A percentile compares a stretch with the other conserved stretches of the same genome.
Conservation (phyloP, 2,329 filamentous ascomycete species). For the Talaromyces sp. region DNA sequence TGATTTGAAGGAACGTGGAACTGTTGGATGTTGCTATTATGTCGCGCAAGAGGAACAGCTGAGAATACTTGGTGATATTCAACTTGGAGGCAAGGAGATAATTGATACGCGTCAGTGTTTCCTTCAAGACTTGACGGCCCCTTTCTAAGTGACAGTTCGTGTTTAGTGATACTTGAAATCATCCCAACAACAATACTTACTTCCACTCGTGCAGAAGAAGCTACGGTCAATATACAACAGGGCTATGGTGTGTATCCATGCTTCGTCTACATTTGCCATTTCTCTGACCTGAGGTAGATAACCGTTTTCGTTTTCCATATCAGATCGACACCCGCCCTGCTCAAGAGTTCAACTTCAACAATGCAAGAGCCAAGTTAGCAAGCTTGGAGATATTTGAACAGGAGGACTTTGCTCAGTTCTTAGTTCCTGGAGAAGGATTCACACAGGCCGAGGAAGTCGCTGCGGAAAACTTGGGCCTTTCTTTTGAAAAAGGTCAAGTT, state of each 20-base stretch:
- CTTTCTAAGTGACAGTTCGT: slow-evolving; percentile 15
- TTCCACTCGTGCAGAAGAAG: slow-evolving; percentile 51
- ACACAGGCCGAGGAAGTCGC: slow-evolving; percentile 33
- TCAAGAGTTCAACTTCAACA: slow-evolving; percentile 65
- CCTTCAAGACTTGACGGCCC: slow-evolving; percentile 14
- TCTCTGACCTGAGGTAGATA: slow-evolving; percentile 26
- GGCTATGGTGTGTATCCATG: slow-evolving; percentile 19
- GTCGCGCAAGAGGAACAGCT: slow-evolving; percentile 63
- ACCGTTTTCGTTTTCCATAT: slow-evolving; percentile 52
- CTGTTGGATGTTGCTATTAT: slow-evolving; percentile 81
- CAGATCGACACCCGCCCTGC: slow-evolving; percentile 63
- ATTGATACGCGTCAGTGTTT: slow-evolving; percentile 50
- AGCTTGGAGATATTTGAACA: slow-evolving; percentile 51
- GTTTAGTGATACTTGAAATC: slow-evolving; percentile 52
- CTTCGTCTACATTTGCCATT: neutral
- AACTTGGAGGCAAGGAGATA: slow-evolving; percentile 61
- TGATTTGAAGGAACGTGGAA: slow-evolving; percentile 64
- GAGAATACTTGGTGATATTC: slow-evolving; percentile 71
- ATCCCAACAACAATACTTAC: slow-evolving; percentile 57
- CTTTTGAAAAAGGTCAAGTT: slow-evolving; percentile 57
- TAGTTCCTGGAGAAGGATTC: slow-evolving; percentile 56
- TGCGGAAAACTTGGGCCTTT: slow-evolving; percentile 39
- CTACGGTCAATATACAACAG: slow-evolving; percentile 28
- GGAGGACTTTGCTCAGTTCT: slow-evolving; percentile 48
- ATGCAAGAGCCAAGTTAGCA: slow-evolving; percentile 61